Evolutionary conservation across 1,139 yeast species (phyloP), one percentile per base, ranked within the genome.

Genomic region (Candida smagusa): DNA sequence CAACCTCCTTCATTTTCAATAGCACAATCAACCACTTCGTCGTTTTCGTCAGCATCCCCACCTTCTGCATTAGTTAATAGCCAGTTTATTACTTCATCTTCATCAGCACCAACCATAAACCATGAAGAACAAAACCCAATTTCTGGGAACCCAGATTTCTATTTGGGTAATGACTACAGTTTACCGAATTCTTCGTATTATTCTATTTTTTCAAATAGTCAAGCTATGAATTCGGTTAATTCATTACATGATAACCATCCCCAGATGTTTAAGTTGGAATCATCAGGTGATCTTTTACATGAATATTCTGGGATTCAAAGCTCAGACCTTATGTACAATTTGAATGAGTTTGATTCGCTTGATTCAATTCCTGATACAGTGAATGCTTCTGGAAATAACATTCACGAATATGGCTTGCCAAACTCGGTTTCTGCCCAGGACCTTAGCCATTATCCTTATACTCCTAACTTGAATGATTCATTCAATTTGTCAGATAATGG

Each of bases 301-400:
- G 45, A 47, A 16, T 45, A 45, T 34, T 44, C 48, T 33, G 36
- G 25, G 13, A 7, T 35, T 16, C 46, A 43, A 13, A 38, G 40
- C 11, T 30, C 46, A 35, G 62, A 57, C 34, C 50, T 57, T 31
- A 46, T 61, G 47, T 59, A 59, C 41, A 54, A 53, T 38, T 38
- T 50, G 30, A 47, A 50, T 19, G 66, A 61, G 28, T 56, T 56
- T 34, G 65, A 61, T 22, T 56, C 63, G 2, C 49, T 61, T 22
- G 66, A 63, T 25, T 54, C 60, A 4, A 54, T 61, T 29, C 63
- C 62, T 6, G 63, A 61, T 30, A 30, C 35, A 6, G 31, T 30
- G n/a, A 16, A 16, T 22, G 6, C 22, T 30, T 19, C 25, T n/a
- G n/a, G 11, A 4, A 23, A 25, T 32, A 28, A 32, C 22, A 22